Base-by-base conservation (phyloP, 805 yeast species). In the Teunomyces tritomae region DNA sequence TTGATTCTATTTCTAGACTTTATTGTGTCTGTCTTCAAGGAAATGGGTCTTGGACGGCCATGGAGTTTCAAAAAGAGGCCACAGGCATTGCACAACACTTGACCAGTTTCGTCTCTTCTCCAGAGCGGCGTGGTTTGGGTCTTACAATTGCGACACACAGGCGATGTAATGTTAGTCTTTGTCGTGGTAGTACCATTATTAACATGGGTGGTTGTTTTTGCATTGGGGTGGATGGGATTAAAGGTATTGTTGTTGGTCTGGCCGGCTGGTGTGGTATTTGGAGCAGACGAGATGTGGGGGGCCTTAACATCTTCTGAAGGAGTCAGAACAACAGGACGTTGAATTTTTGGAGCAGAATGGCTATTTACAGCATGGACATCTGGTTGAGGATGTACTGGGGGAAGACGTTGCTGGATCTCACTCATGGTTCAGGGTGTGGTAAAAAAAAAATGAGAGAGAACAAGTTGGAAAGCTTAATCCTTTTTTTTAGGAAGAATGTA, bases 101-200 rank as follows among this genome's bases (percentile, higher is more conserved):
- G 77, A 11, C 96, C 96, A 8, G 87, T 81, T 59, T 90, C 97
- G 67, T 91, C 97, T 53, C 97, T 77, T 67, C 97, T 79, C 97
- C 97, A 91, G 27, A 91, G 72, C 1, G 98, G 97, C 2, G 98
- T 91, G 1, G 94, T 91, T 49, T 89, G 87, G 1, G 98, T 91
- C 59, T 85, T 80, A 70, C 98, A 91, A 66, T 91, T 91, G 57
- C 86, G 88, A 65, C 98, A 91, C 17, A 85, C 77, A 4, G 95
- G 89, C 29, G 81, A 72, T 10, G 84, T 65, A 51, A 82, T 79
- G 57, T 79, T 83, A 13, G 83, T 74, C 55, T 82, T 83, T 13
- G 85, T 74, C n/a, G 87, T 81, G 20, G 85, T 78, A 33, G 84
- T 73, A 27, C 87, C 87, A 56, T 80, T 82, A 24, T 73, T 69